Base-by-base conservation (phyloP, 352 stramenopile genomes). In the Phytopythium boreale region DNA sequence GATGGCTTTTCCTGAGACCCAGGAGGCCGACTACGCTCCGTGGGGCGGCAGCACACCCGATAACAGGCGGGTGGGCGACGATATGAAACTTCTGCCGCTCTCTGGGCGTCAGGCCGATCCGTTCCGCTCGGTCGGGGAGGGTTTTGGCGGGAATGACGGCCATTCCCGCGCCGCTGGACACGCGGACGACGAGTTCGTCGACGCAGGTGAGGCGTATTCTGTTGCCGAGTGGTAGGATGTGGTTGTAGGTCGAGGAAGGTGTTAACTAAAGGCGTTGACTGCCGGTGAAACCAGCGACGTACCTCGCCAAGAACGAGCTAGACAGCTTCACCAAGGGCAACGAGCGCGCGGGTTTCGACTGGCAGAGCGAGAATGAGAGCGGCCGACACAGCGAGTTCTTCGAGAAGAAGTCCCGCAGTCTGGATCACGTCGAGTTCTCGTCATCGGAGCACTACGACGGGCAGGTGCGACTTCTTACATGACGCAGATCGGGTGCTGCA, bases 401-500 rank as follows among this genome's bases (percentile, higher is more conserved):
- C 34, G 72, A 90, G 50, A 72, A 72, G 26, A 85, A 80, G 36
- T 93, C 84, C n/a, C 77, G 84, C 19, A 86, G 87, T 64, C 70
- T 93, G 63, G 79, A 91, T 20, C 69, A 74, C 22, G 84, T 93
- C 36, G 77, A 91, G 44, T 87, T 93, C 19, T 84, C 82, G 19
- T 88, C 77, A 11, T 76, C 79, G 1, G 61, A 61, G 17, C 64
- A 63, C 22, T 44, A 68, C 1, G 69, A 71, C 49, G 53, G 41
- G 27, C n/a, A 56, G 29, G 56, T 74, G 67, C 63, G 46, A 34
- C 12, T 27, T 19, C 11, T 2, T 37, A n/a, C 4, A 2, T 17
- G 47, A 19, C 26, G 47, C 24, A 7, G 20, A 34, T 5, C 1
- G 6, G 24, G 24, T 11, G 26, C 14, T 26, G 4, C 47, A n/a